Conservation (phyloP, 495 filamentous ascomycete genomes). For the Achaetomiella virescens region DNA sequence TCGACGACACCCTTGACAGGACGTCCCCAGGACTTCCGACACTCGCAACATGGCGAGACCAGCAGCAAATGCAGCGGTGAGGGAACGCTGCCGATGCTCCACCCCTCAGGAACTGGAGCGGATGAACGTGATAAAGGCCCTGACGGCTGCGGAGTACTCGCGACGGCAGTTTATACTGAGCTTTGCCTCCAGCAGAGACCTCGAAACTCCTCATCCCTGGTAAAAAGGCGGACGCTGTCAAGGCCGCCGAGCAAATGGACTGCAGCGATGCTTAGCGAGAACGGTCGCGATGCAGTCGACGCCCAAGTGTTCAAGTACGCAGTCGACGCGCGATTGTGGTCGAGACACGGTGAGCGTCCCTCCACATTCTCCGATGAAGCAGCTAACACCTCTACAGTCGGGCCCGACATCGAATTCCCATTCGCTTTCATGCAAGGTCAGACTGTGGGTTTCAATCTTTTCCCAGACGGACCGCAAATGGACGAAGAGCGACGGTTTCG, state of each 20-base stretch:
- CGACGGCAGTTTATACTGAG: slow-evolving; percentile 30
- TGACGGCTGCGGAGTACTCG: slow-evolving; percentile 30
- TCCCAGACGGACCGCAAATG: background rate
- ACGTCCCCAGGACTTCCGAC: background rate
- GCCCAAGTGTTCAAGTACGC: slow-evolving; percentile 30
- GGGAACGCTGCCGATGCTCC: slow-evolving; percentile 22
- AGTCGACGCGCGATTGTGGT: slow-evolving; percentile 25
- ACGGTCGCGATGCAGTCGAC: slow-evolving; percentile 17
- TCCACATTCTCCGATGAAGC: background rate
- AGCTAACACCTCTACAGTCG: slow-evolving; percentile 18
- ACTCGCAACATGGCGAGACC: slow-evolving; percentile 15
- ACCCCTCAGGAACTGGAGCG: slow-evolving; percentile 22
- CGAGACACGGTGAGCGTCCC: slow-evolving; percentile 14
- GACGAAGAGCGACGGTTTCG: slow-evolving; percentile 2
- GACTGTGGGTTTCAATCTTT: background rate
- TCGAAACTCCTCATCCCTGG: slow-evolving; percentile 29
- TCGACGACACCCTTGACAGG: slow-evolving; percentile 15
- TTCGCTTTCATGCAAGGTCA: slow-evolving; percentile 25
- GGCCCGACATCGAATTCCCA: slow-evolving; percentile 21
- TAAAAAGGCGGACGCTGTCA: slow-evolving; percentile 26
- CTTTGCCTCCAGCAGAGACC: slow-evolving; percentile 26
- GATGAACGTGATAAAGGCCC: slow-evolving; percentile 26
- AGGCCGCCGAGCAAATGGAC: slow-evolving; percentile 29
- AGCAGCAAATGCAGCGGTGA: slow-evolving; percentile 25
- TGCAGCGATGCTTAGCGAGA: slow-evolving; percentile 20